Evolutionary conservation across 2,329 filamentous ascomycete species (phyloP), one percentile per base, ranked within the genome.

Genomic region (Verticillium dahliae): DNA sequence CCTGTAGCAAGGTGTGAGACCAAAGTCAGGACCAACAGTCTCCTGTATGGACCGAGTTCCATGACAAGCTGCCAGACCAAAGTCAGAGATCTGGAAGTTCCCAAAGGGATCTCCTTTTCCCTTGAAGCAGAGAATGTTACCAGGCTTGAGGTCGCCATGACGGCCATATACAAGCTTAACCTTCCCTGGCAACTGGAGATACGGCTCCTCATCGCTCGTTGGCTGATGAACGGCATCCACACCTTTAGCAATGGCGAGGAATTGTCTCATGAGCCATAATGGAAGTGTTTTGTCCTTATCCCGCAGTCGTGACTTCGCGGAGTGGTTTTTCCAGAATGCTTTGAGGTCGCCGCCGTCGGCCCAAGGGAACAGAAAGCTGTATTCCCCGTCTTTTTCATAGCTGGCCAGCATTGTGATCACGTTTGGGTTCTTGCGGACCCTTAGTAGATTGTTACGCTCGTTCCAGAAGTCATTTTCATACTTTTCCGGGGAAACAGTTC

Each of bases 311-410:
- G 22, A 60, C 27, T 13, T 15, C 33, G 18, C 39, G 3, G 34
- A 62, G 63, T 62, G 63, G 1, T 56, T 50, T 56, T 60, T 38
- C 63, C 63, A 66, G 22, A 61, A 66, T n/a, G 14, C 39, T 1
- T 58, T 56, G 34, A 50, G 58, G 10, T 64, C 50, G 33, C 58
- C 58, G 31, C 61, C 60, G 39, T 65, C 41, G 3, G 63, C 63
- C 65, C 65, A 67, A 35, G 65, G 65, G 39, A 66, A 66, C 3
- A 67, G 62, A 33, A 65, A 45, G 38, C 59, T 65, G 31, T 45
- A 66, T 6, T 57, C 59, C 6, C 34, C 37, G 9, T 56, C 61
- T 33, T 62, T 59, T 3, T 50, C 61, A n/a, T 64, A 67, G 3
- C 62, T 65, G 11, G 63, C 61, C 14, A 66, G 55, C 33, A 65